Evolutionary conservation across 2,329 filamentous ascomycete genomes (phyloP).

Genomic region (Elsinoe arachidis): DNA sequence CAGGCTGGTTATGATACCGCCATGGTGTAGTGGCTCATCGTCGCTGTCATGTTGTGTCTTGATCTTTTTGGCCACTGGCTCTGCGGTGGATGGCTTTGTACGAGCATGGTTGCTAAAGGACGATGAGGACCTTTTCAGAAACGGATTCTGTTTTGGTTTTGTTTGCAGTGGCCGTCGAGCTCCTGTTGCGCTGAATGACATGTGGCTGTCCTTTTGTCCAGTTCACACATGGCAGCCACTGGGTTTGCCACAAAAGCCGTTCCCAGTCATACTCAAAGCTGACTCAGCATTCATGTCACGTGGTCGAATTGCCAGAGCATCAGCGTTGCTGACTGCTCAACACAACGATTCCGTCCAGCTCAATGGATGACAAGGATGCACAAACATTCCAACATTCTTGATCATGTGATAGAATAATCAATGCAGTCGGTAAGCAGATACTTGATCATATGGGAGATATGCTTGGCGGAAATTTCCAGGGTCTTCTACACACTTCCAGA

Average conservation of each 20-base stretch:
- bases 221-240: no score
- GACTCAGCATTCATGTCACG: no score
- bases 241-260: neutral
- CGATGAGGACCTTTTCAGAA: conserved; percentile 21
- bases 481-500: conserved; percentile 6
- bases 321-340: no score
- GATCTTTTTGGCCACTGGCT: conserved; percentile 14
- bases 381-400: neutral
- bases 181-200: conserved; percentile 18
- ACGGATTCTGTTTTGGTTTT: conserved; percentile 17
- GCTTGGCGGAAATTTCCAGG: conserved; percentile 1
- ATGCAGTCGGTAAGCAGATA: neutral
- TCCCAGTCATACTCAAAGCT: no score
- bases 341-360: no score
- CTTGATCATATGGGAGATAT: neutral
- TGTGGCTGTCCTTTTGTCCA: conserved; percentile 7
- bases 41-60: conserved; percentile 17
- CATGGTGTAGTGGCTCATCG: conserved; percentile 49
- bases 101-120: conserved; percentile 29
- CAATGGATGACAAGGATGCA: no score
- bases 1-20: conserved; percentile 48
- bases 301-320: no score
- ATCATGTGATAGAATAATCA: neutral
- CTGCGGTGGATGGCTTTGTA: conserved; percentile 25
- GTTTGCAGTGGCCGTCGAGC: conserved; percentile 16